These are phyloP conservation scores for Jamesozyma spencerorum DNA, from an alignment of 805 yeast genomes.

Conservation along the genomic window DNA sequence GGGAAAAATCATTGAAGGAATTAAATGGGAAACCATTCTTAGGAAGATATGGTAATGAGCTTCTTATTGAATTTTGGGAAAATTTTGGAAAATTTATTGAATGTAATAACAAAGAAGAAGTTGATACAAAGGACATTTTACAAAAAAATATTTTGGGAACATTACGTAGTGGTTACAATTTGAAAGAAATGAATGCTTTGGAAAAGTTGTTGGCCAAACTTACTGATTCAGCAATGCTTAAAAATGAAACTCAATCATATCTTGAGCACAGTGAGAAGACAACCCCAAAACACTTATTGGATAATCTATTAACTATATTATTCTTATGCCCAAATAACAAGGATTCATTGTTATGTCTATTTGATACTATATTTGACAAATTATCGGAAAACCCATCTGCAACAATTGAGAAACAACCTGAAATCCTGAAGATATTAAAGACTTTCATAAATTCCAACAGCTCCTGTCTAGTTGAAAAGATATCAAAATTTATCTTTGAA, in stretches of 20 bases:
- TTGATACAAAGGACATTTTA: neutral
- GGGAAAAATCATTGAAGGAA: constrained; percentile 21
- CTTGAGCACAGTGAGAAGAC: constrained; percentile 5
- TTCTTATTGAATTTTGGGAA: constrained; percentile 27
- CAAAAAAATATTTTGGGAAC: constrained; percentile 12
- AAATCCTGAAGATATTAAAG: constrained; percentile 6
- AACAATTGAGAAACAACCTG: constrained; percentile 3
- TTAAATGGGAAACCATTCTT: constrained; percentile 26
- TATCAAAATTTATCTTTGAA: constrained; percentile 30
- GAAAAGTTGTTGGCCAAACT: constrained; percentile 13
- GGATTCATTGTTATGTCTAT: constrained; percentile 9
- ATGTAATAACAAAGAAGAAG: neutral
- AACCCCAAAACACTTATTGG: constrained; percentile 3
- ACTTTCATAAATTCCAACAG: constrained; percentile 6
- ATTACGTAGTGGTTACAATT: constrained; percentile 11
- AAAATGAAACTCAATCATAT: constrained; percentile 5
- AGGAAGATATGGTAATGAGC: constrained; percentile 26
- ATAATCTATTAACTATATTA: constrained; percentile 10
- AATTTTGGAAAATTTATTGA: constrained; percentile 19
- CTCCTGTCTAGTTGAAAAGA: constrained; percentile 10
- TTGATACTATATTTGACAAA: constrained; percentile 12
- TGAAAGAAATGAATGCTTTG: constrained; percentile 14
- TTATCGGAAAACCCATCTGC: constrained; percentile 13
- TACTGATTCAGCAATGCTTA: constrained; percentile 11
- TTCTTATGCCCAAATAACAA: constrained; percentile 11